These are phyloP conservation scores for Fusarium haematococcum DNA, from an alignment of 2,329 filamentous ascomycete species.

Conservation along the genomic window DNA sequence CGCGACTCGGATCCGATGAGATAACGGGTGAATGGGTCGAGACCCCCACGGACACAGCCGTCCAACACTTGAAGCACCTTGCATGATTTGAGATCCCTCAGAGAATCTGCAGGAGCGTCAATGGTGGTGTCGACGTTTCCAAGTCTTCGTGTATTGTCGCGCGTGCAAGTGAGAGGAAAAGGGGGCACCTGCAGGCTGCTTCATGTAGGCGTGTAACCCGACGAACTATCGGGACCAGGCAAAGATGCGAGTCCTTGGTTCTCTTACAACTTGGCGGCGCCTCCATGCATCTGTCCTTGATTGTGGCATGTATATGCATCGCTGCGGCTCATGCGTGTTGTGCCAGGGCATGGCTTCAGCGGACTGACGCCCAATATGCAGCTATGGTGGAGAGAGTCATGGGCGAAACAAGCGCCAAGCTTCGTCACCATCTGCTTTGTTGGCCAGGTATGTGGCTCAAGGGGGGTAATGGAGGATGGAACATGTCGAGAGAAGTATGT, in stretches of 20 bases:
- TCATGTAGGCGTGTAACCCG: slow-evolving; percentile 1
- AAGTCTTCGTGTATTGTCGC: slow-evolving; percentile 5
- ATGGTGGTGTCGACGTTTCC: neutral
- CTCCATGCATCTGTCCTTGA: neutral
- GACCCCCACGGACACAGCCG: slow-evolving; percentile 17
- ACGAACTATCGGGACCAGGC: neutral
- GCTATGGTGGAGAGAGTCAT: neutral
- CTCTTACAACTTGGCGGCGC: neutral
- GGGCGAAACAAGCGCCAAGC: neutral
- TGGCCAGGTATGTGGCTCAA: neutral
- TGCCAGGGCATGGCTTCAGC: slow-evolving; percentile 2
- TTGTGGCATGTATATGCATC: slow-evolving; percentile 7
- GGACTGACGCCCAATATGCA: slow-evolving; percentile 3
- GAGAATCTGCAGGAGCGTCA: neutral
- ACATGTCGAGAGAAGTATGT: neutral
- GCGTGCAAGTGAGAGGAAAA: slow-evolving; percentile 7
- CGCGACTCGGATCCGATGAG: slow-evolving; percentile 10
- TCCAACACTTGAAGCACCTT: slow-evolving; percentile 1
- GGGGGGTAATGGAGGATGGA: neutral
- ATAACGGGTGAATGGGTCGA: neutral
- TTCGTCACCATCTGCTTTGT: slow-evolving; percentile 1
- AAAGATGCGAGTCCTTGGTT: neutral
- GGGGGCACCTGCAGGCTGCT: neutral
- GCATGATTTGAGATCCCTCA: neutral
- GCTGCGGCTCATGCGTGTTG: slow-evolving; percentile 12